These are phyloP conservation scores for Backusella macrospora DNA, from an alignment of 192 early-diverging fungal genomes.

Conservation along the genomic window DNA sequence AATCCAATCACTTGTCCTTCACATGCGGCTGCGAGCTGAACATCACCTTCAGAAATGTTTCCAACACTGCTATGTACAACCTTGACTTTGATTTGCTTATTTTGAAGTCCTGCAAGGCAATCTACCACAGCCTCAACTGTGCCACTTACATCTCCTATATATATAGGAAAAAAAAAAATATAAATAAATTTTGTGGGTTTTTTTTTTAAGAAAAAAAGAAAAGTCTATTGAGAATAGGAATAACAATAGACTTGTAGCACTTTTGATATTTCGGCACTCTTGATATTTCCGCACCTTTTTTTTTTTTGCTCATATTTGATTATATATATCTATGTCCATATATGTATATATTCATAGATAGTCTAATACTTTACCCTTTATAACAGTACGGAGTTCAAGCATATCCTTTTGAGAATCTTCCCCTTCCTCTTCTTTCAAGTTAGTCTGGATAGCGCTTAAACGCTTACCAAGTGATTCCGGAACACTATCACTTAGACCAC, in stretches of 20 bases:
- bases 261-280: too few species aligned
- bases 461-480: constrained; percentile 50
- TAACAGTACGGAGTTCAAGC: constrained; percentile 59
- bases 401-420: constrained; percentile 45
- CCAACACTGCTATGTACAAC: constrained; percentile 86
- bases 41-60: constrained; percentile 83
- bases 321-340: background rate
- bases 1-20: constrained; percentile 81
- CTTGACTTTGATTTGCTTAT: constrained; percentile 71
- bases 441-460: constrained; percentile 33
- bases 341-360: background rate
- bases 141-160: constrained; percentile 85
- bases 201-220: too few species aligned
- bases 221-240: background rate
- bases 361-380: constrained; percentile 59
- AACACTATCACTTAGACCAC: constrained; percentile 56
- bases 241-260: background rate
- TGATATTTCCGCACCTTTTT: constrained; percentile 8
- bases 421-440: constrained; percentile 38
- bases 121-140: constrained; percentile 87
- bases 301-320: constrained; percentile 5
- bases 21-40: constrained; percentile 68
- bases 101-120: constrained; percentile 75
- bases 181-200: too few species aligned
- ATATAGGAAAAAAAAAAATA: constrained; percentile 4